Evolutionary conservation across 2,329 filamentous ascomycete genomes (phyloP), one percentile per base, ranked within the genome.

Genomic region (Nemania sp.): DNA sequence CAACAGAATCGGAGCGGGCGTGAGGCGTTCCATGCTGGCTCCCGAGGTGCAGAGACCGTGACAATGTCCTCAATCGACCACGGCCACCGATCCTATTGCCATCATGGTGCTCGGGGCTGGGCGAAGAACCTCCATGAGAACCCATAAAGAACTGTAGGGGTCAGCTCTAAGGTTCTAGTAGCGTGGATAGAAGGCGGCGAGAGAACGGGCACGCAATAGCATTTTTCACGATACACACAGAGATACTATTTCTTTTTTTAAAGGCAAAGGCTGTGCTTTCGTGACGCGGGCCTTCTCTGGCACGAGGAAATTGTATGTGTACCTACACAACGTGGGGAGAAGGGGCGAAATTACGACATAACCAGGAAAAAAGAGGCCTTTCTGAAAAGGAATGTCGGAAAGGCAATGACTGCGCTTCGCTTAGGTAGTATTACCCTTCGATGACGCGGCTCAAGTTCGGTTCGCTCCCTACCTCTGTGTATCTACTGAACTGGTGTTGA

Each of bases 21-120:
- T 61, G 60, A 19, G 51, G 54, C 33, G 41, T 57, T 7, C 17
- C 45, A 17, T 36, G 47, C 5, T 57, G 40, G n/a, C 52, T 66
- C 23, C 54, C 62, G 26, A 52, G 66, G 23, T 50, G 63, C 19
- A 64, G 47, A 14, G 67, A 56, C 34, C 57, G 61, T 22, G 63
- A 62, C 17, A 40, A n/a, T 15, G 24, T 54, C 7, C 33, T 30
- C 1, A 47, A 26, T 8, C 22, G 14, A 33, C 42, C 40, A 17
- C 8, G 31, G 6, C 19, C 40, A 11, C 23, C 19, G 11, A 17
- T 9, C 14, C 19, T 15, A 24, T 30, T 4, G 6, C 20, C 22
- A 45, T 46, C 54, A 11, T 23, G 26, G 12, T 22, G 20, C 19
- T 8, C 33, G 2, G 45, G 15, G 6, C n/a, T 14, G 14, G 52